A percentile compares a stretch with the other conserved stretches of the same genome.
These are phyloP conservation scores for Orobanche coerulescens DNA, from an alignment of 257 asterid species.

Conservation along the genomic window DNA sequence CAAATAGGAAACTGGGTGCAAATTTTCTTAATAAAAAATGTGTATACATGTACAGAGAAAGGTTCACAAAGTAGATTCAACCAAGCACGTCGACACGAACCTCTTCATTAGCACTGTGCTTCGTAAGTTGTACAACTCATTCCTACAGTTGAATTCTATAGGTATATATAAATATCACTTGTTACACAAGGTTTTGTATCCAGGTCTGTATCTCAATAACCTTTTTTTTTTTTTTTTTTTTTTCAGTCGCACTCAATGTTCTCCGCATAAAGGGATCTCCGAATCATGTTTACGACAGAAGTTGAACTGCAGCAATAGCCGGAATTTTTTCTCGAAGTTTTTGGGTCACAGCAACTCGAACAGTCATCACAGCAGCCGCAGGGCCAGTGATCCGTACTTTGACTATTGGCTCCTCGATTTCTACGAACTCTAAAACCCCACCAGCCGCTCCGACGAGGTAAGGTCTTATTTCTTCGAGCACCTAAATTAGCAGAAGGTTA, in stretches of 20 bases:
- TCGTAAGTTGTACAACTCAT: constrained; percentile 1
- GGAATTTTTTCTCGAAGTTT: constrained; percentile 90
- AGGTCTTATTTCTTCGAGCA: constrained; percentile 90
- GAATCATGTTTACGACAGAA: constrained; percentile 38
- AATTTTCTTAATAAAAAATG: neutral
- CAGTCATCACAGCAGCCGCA: constrained; percentile 94
- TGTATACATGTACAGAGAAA: constrained; percentile 18
- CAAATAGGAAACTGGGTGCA: neutral
- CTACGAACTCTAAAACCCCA: constrained; percentile 78
- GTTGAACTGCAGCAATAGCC: constrained; percentile 89
- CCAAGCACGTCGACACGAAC: neutral
- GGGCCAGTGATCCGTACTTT: constrained; percentile 89
- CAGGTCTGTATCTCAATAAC: neutral
- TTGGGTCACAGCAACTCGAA: constrained; percentile 93
- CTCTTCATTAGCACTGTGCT: constrained; percentile 1
- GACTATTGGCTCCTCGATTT: constrained; percentile 82
- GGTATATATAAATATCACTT: neutral
- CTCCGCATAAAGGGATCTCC: neutral
- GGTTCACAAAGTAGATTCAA: neutral
- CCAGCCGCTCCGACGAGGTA: constrained; percentile 92
- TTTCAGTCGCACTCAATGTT: neutral
- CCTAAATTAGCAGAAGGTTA: constrained; percentile 31
- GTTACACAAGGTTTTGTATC: constrained; percentile 13
- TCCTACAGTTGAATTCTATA: neutral
- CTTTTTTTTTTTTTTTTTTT: too few species aligned